phyloP scores from a whole-genome alignment of 2,329 filamentous ascomycete species.

The Pyricularia sp. region DNA sequence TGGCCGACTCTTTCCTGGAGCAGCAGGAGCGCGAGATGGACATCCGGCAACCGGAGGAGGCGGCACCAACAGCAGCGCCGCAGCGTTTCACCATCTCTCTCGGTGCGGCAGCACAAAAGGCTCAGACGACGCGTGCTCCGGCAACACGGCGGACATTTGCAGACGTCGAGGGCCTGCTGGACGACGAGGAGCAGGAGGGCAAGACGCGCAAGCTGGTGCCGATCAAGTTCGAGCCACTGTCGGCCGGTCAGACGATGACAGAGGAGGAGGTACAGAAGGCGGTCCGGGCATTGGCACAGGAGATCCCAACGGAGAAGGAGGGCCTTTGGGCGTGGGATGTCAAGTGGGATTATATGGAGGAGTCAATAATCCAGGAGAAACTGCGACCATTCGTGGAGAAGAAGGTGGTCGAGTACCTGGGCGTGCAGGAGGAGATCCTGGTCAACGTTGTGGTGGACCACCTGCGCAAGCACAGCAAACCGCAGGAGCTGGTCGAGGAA shows the following conservation, averaged over 20 bases:
- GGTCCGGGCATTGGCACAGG: conserved; percentile 67
- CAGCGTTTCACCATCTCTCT: conserved; percentile 87
- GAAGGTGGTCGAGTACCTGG: conserved; percentile 94
- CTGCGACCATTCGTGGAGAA: conserved; percentile 92
- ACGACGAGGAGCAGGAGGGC: conserved; percentile 81
- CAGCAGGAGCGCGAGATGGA: conserved; percentile 65
- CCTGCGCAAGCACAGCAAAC: conserved; percentile 58
- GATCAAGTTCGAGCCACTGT: conserved; percentile 64
- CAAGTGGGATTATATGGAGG: conserved; percentile 84
- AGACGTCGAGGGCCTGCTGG: conserved; percentile 85
- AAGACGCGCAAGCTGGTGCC: conserved; percentile 61
- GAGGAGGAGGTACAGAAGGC: conserved; percentile 81
- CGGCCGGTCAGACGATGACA: conserved; percentile 46
- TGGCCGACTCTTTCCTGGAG: conserved; percentile 85
- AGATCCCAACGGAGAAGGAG: conserved; percentile 78
- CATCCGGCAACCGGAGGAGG: conserved; percentile 13
- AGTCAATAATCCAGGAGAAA: conserved; percentile 68
- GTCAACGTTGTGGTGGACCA: conserved; percentile 88
- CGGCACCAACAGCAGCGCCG: conserved; percentile 31
- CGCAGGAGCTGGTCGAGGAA: conserved; percentile 72
- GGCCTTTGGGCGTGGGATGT: conserved; percentile 87
- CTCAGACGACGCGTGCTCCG: conserved; percentile 40
- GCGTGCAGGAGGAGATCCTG: conserved; percentile 89
- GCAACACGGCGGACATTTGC: conserved; percentile 66
- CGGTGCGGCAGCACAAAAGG: conserved; percentile 71